Base-by-base conservation (phyloP, 495 filamentous ascomycete species). In the Tetracladium marchalianum region DNA sequence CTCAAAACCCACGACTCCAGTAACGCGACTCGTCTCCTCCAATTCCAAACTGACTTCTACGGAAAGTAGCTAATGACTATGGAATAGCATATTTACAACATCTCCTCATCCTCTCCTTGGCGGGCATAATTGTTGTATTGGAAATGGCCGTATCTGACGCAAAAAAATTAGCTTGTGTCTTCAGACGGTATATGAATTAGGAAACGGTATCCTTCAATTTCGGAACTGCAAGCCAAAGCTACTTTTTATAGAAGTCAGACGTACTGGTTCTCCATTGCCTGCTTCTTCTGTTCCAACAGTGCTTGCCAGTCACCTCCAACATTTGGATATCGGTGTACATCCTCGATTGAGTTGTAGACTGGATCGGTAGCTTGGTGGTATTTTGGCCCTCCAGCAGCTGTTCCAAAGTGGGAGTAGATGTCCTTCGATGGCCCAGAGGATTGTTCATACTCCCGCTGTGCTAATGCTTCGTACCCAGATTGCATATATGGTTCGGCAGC, bases 401-500 rank as follows among this genome's bases (percentile, higher is more conserved):
- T 57, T 16, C 59, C 60, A 37, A 67, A 62, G 49, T 62, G 56
- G 22, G 46, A 59, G 44, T 62, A 67, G 22, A 65, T 55, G 22
- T 70, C 65, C 51, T 71, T 70, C 8, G 52, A 47, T 31, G 62
- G 56, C 19, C 51, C 18, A 51, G 61, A 54, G 7, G 61, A 61
- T 37, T 63, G 64, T 44, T 65, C 60, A 44, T 75, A 75, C 56
- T 74, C 71, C 40, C 69, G 65, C 33, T 60, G 63, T n/a, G 70
- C 66, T 35, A 75, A 56, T 34, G 68, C 63, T 43, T 78, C 76
- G 57, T 86, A 86, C 11, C 83, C 83, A 8, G 71, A 74, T 37
- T 70, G 54, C 78, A 87, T 85, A 56, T 87, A 87, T 11, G 81
- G 81, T 58, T 87, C 83, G 2, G 70, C 67, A 43, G 51, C 27